Evolutionary conservation across 805 yeast genomes (phyloP).

Genomic region (Aciculoconidium aculeatum): DNA sequence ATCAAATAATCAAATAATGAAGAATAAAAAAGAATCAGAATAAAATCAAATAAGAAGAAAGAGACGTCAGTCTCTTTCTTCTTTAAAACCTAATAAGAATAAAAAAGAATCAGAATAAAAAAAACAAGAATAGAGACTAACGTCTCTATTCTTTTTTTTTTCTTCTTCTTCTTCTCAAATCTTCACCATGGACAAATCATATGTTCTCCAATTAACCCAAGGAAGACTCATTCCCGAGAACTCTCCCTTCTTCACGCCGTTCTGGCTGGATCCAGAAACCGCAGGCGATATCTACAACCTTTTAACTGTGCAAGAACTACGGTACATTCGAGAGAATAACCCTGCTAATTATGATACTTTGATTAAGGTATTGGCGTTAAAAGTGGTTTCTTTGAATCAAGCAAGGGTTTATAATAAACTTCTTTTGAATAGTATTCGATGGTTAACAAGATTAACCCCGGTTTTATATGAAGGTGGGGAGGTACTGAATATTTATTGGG

Average conservation of each 20-base stretch:
- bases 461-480: constrained; percentile 62
- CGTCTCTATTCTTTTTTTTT: too few relatives aligned
- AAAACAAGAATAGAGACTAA: too few relatives aligned
- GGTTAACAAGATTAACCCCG: constrained; percentile 63
- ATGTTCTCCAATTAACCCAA: too few relatives aligned
- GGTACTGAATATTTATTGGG: constrained; percentile 19
- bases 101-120: too few relatives aligned
- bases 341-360: constrained; percentile 51
- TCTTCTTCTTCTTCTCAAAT: too few relatives aligned
- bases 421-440: constrained; percentile 55
- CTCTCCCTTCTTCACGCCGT: constrained; percentile 23
- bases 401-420: constrained; percentile 1
- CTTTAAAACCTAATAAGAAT: too few relatives aligned
- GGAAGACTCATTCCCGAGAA: too few relatives aligned
- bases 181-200: too few relatives aligned
- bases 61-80: too few relatives aligned
- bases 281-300: constrained; percentile 55
- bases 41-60: too few relatives aligned
- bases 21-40: too few relatives aligned
- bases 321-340: constrained; percentile 54
- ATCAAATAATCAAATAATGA: too few relatives aligned
- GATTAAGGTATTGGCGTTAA: constrained; percentile 23
- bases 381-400: constrained; percentile 17
- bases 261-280: constrained; percentile 37
- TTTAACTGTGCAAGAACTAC: constrained; percentile 52